These are phyloP conservation scores for Neurospora cerealis DNA, from an alignment of 495 filamentous ascomycete species.

Conservation along the genomic window DNA sequence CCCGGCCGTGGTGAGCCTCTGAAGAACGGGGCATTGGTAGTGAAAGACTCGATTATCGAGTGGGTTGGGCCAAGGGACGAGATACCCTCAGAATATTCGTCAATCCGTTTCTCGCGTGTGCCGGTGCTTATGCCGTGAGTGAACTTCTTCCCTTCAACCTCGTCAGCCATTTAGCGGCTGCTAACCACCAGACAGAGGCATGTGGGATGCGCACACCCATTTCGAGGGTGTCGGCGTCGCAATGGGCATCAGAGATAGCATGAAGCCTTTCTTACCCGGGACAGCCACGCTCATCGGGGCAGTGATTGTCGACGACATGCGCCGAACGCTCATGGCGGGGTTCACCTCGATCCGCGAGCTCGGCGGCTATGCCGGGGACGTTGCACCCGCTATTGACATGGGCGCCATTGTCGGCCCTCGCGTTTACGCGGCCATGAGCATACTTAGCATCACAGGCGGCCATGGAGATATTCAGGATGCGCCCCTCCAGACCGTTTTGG, in stretches of 20 bases:
- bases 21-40: slow-evolving; percentile 29
- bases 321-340: slow-evolving; percentile 34
- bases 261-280: slow-evolving; percentile 1
- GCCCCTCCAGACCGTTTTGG: slow-evolving; percentile 25
- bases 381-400: slow-evolving; percentile 33
- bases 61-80: slow-evolving; percentile 29
- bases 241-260: background rate
- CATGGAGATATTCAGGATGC: slow-evolving; percentile 35
- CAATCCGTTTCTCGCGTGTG: slow-evolving; percentile 6
- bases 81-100: slow-evolving; percentile 26
- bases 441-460: slow-evolving; percentile 38
- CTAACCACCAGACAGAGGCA: slow-evolving; percentile 14
- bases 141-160: slow-evolving; percentile 25
- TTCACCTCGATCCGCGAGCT: slow-evolving; percentile 45
- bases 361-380: slow-evolving; percentile 34
- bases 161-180: background rate
- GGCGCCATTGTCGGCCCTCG: slow-evolving; percentile 38
- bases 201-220: slow-evolving; percentile 46
- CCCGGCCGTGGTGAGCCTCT: slow-evolving; percentile 35
- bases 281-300: slow-evolving; percentile 3
- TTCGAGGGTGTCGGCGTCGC: slow-evolving; percentile 19
- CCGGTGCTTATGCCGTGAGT: slow-evolving; percentile 44
- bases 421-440: slow-evolving; percentile 33
- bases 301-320: slow-evolving; percentile 5
- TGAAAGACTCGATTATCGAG: slow-evolving; percentile 30